phyloP scores from a whole-genome alignment of 2,329 filamentous ascomycete species.

The Cercospora citrullina region DNA sequence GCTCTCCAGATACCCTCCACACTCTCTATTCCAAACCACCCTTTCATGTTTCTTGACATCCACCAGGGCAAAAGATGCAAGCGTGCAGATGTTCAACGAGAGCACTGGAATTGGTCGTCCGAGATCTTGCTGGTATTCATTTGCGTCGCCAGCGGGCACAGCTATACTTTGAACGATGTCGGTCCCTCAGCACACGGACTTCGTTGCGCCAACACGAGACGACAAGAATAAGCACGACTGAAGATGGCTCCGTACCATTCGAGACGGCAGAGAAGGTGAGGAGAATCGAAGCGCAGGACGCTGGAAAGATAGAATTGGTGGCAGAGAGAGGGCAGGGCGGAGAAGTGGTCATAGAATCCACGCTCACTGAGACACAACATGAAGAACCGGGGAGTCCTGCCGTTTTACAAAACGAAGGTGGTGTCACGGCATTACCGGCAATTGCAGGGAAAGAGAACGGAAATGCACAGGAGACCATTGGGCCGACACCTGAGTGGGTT shows the following conservation, averaged over 20 bases:
- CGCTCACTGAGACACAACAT: background rate
- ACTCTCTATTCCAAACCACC: background rate
- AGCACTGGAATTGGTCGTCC: conserved; percentile 30
- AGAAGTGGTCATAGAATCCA: background rate
- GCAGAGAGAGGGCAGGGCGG: background rate
- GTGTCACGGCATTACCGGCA: background rate
- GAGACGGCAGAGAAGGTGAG: conserved; percentile 4
- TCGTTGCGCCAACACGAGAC: conserved; percentile 16
- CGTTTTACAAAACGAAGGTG: background rate
- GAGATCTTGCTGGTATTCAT: conserved; percentile 29
- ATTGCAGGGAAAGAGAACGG: background rate
- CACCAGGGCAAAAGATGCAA: conserved; percentile 17
- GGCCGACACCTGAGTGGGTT: background rate
- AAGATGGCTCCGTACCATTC: conserved; percentile 24
- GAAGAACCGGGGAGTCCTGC: conserved; percentile 1
- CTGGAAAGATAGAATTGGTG: background rate
- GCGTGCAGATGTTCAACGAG: conserved; percentile 28
- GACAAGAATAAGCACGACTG: background rate
- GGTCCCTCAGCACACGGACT: conserved; percentile 18
- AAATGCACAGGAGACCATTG: background rate
- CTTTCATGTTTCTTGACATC: background rate
- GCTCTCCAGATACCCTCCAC: background rate
- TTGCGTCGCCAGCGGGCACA: conserved; percentile 24
- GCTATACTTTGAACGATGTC: conserved; percentile 18
- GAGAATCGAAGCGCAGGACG: background rate